These are phyloP conservation scores for Monosporozyma servazzii DNA, from an alignment of 805 yeast genomes.

Conservation along the genomic window DNA sequence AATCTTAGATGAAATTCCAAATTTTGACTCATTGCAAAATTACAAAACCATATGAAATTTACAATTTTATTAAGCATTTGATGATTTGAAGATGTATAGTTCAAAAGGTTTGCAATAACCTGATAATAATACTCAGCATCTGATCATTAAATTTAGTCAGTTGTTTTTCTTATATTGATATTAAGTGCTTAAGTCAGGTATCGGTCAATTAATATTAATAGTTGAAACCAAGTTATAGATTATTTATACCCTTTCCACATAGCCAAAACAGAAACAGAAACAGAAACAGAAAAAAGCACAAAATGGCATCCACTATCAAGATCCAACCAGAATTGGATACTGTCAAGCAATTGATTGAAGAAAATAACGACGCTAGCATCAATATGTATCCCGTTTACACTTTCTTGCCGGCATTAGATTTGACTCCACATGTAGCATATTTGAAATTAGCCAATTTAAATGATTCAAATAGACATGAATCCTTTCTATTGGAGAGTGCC, in stretches of 20 bases:
- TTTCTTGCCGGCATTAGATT: conserved; percentile 60
- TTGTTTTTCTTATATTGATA: too few relatives aligned
- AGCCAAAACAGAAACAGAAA: neutral
- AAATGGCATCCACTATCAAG: conserved; percentile 9
- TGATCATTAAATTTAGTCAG: too few relatives aligned
- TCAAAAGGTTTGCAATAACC: too few relatives aligned
- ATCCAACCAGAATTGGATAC: conserved; percentile 46
- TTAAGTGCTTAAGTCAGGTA: neutral
- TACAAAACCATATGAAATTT: neutral
- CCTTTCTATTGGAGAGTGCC: conserved; percentile 84
- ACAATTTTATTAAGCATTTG: neutral
- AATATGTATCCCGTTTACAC: conserved; percentile 79
- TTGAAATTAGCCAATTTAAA: conserved; percentile 63
- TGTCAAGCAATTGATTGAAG: conserved; percentile 34
- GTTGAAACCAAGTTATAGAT: neutral
- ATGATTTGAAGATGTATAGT: too few relatives aligned
- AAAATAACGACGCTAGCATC: conserved; percentile 34
- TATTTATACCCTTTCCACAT: neutral
- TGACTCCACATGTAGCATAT: conserved; percentile 88
- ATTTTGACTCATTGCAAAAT: neutral
- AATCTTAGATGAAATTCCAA: neutral
- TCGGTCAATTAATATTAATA: neutral
- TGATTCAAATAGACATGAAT: conserved; percentile 46
- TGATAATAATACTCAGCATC: too few relatives aligned
- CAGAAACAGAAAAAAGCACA: neutral